phyloP scores from a whole-genome alignment of 208 protist species.

The Wallacemonas sp. region DNA sequence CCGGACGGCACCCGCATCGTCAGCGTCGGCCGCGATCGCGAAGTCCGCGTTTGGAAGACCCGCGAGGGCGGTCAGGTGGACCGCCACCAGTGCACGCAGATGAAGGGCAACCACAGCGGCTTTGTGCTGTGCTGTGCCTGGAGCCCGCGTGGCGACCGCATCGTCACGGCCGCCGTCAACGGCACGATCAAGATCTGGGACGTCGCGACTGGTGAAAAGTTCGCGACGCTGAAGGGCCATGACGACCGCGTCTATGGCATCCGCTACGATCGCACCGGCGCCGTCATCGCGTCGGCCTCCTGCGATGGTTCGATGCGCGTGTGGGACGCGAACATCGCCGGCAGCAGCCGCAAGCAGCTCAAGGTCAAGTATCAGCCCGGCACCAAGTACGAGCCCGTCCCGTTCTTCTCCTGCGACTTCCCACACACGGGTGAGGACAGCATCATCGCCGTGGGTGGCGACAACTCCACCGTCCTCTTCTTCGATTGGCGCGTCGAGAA shows the following conservation, averaged over 20 bases:
- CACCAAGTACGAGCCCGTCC: constrained; percentile 11
- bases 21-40: constrained; percentile 10
- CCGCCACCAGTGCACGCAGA: not conserved
- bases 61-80: not conserved
- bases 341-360: constrained; percentile 2
- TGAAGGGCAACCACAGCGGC: constrained; percentile 16
- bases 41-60: constrained; percentile 13
- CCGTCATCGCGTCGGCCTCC: constrained; percentile 21
- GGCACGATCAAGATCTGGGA: constrained; percentile 17
- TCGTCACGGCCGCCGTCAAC: constrained; percentile 13
- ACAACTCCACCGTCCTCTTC: constrained; percentile 8
- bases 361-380: constrained; percentile 12
- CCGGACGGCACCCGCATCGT: constrained; percentile 14
- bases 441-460: constrained; percentile 9
- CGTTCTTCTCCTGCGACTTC: constrained; percentile 19
- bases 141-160: constrained; percentile 11
- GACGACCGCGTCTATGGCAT: constrained; percentile 45
- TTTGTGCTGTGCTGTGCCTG: constrained; percentile 15
- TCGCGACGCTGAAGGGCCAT: constrained; percentile 32
- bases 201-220: not conserved
- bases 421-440: not conserved
- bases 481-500: constrained; percentile 21
- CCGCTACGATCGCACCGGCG: constrained; percentile 31
- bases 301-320: constrained; percentile 18
- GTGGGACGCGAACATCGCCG: constrained; percentile 13